Percentiles rank a stretch among this genome's conserved stretches.
Evolutionary conservation across 257 asterid genomes (phyloP).

Genomic region (Sherardia arvensis): DNA sequence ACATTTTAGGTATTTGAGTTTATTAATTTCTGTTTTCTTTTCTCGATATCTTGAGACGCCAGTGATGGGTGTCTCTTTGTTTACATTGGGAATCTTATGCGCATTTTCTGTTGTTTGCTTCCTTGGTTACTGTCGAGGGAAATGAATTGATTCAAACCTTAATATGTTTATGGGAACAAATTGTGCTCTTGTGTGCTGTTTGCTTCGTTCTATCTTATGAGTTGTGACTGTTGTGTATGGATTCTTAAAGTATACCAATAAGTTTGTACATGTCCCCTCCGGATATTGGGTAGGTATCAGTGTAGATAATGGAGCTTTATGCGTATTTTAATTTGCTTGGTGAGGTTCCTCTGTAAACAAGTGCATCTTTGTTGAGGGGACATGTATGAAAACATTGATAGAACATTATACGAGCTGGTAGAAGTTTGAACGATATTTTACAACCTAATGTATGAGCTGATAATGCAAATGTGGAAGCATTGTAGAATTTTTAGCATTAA

Average conservation of each 20-base stretch:
- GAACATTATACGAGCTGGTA: background rate
- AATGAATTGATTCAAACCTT: background rate
- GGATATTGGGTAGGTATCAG: no score
- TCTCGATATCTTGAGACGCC: background rate
- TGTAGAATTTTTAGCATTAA: background rate
- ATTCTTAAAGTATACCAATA: background rate
- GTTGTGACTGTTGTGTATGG: background rate
- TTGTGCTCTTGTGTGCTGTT: background rate
- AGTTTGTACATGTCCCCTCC: background rate
- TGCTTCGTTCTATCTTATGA: background rate
- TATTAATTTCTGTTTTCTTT: background rate
- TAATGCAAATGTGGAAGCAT: background rate
- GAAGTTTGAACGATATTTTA: background rate
- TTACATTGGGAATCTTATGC: constrained; percentile 1
- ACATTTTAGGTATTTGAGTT: background rate
- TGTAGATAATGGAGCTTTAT: background rate
- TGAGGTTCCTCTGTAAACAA: background rate
- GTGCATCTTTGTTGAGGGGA: background rate
- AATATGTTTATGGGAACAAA: background rate
- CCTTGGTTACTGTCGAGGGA: background rate
- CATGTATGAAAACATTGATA: background rate
- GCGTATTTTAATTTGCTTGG: background rate
- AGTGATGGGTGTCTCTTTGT: background rate
- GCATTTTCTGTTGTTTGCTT: background rate
- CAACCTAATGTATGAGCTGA: background rate